These are phyloP conservation scores for Mucor irregularis DNA, from an alignment of 371 early-diverging fungal species.

Conservation along the genomic window DNA sequence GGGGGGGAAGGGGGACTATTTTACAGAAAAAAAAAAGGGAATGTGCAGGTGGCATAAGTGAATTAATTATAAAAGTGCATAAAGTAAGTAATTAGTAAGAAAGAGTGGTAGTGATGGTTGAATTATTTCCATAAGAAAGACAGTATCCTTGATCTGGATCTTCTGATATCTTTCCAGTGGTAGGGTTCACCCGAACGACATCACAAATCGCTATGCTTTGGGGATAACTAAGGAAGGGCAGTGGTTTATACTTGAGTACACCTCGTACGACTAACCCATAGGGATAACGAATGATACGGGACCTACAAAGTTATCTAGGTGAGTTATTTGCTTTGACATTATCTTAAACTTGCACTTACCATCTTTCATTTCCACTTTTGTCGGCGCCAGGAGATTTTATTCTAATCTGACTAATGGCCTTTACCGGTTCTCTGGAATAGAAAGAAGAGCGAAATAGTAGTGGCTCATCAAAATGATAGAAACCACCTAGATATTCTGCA, in stretches of 20 bases:
- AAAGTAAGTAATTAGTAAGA: background rate
- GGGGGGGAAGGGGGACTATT: too few relatives aligned
- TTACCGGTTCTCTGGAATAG: slow-evolving; percentile 12
- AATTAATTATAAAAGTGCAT: too few relatives aligned
- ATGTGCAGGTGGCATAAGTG: too few relatives aligned
- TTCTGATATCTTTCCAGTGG: slow-evolving; percentile 33
- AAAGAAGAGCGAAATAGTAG: slow-evolving; percentile 25
- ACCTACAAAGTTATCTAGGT: slow-evolving; percentile 3
- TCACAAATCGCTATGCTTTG: slow-evolving; percentile 47
- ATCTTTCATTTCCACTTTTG: slow-evolving; percentile 50
- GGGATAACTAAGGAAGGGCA: slow-evolving; percentile 16
- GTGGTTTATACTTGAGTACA: slow-evolving; percentile 57
- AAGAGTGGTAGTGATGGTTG: background rate
- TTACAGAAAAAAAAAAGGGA: too few relatives aligned
- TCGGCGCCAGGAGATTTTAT: slow-evolving; percentile 68
- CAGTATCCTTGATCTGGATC: slow-evolving; percentile 47
- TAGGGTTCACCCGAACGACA: slow-evolving; percentile 48
- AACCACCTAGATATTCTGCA: slow-evolving; percentile 60
- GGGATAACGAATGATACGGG: slow-evolving; percentile 57
- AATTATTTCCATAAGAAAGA: slow-evolving; percentile 4
- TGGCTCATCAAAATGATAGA: slow-evolving; percentile 61
- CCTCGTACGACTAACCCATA: slow-evolving; percentile 69
- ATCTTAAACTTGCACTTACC: too few relatives aligned
- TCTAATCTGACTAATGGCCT: slow-evolving; percentile 56
- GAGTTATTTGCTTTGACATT: background rate